Evolutionary conservation across 108 stramenopile genomes (phyloP).

Genomic region (Poteriospumella lacustris): DNA sequence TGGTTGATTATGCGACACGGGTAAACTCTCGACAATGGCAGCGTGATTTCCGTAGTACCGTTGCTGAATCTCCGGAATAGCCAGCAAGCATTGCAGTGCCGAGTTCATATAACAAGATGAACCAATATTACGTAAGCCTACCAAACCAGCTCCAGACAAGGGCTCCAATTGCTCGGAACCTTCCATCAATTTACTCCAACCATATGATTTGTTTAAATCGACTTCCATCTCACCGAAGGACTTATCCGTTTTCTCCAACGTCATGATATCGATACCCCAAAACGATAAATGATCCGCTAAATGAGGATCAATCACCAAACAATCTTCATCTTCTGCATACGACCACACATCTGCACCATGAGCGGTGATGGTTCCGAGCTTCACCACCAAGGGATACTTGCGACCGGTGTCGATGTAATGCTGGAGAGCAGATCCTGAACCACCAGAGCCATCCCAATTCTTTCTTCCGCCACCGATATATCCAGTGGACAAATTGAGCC

Average conservation of each 20-base stretch:
- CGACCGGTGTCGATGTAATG: constrained; percentile 81
- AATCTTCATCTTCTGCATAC: constrained; percentile 94
- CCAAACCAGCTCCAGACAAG: constrained; percentile 70
- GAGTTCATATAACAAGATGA: constrained; percentile 95
- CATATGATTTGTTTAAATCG: constrained; percentile 86
- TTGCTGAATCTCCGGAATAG: constrained; percentile 66
- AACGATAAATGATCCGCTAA: constrained; percentile 77
- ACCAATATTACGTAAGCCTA: constrained; percentile 92
- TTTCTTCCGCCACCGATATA: constrained; percentile 93
- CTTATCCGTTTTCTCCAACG: constrained; percentile 83
- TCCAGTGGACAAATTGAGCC: constrained; percentile 93
- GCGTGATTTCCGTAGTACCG: constrained; percentile 50
- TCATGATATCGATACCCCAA: constrained; percentile 74
- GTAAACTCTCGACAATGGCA: constrained; percentile 3
- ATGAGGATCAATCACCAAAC: constrained; percentile 89
- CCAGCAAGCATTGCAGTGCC: constrained; percentile 73
- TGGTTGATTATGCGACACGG: constrained; percentile 60
- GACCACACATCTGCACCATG: constrained; percentile 92
- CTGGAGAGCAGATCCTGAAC: constrained; percentile 86
- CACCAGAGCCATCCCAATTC: constrained; percentile 95
- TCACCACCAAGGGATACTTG: constrained; percentile 88
- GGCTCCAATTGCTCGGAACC: constrained; percentile 73
- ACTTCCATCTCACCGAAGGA: constrained; percentile 93
- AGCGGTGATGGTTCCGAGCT: constrained; percentile 92
- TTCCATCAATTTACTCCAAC: constrained; percentile 86